Percentiles rank a stretch among this genome's conserved stretches.
Evolutionary conservation across 179 eudicot species (phyloP).

Genomic region (Beta corolliflora): DNA sequence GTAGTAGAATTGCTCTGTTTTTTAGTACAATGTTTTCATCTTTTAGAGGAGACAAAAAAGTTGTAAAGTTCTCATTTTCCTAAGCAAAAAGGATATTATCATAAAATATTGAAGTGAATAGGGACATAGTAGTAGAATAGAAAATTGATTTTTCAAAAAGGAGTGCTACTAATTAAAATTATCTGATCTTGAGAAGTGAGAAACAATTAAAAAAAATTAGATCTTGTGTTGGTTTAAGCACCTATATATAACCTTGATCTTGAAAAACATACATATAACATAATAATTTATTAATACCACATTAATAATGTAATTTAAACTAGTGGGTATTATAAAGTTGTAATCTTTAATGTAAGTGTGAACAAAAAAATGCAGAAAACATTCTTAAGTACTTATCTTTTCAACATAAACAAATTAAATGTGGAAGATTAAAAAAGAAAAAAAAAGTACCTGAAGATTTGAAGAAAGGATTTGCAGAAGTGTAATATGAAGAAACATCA

Average conservation of each 20-base stretch:
- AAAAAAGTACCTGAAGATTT: constrained; percentile 46
- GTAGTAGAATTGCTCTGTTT: neutral
- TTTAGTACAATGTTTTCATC: neutral
- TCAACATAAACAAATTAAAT: neutral
- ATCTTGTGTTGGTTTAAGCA: neutral
- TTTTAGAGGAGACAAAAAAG: constrained; percentile 5
- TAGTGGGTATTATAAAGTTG: neutral
- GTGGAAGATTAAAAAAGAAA: neutral
- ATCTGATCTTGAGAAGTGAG: constrained; percentile 11
- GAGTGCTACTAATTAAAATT: neutral
- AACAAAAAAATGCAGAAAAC: neutral
- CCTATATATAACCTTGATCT: neutral
- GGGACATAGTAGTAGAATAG: neutral
- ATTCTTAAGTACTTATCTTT: constrained; percentile 16
- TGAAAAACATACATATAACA: neutral
- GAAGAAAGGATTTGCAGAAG: constrained; percentile 32
- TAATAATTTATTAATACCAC: neutral
- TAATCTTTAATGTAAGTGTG: constrained; percentile 6
- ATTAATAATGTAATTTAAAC: neutral
- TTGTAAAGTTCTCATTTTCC: constrained; percentile 16
- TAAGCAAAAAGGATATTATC: neutral
- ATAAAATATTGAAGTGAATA: no score
- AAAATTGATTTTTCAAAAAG: neutral
- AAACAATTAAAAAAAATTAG: constrained; percentile 13
- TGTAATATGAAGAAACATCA: constrained; percentile 34